A percentile compares a stretch with the other conserved stretches of the same genome.
These are phyloP conservation scores for Fusarium luffae DNA, from an alignment of 2,329 filamentous ascomycete genomes.

Conservation along the genomic window DNA sequence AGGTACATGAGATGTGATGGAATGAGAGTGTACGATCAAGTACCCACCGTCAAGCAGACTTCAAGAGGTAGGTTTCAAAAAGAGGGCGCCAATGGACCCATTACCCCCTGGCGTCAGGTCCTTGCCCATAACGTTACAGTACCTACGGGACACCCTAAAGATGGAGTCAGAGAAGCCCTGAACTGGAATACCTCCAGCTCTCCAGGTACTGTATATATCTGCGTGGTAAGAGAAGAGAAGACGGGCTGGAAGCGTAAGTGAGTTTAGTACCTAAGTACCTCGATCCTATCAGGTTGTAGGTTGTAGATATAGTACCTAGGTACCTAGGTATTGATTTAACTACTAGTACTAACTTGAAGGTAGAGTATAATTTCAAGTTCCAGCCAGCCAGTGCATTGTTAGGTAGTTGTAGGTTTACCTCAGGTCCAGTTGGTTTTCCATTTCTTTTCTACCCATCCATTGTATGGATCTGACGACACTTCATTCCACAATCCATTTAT, in stretches of 20 bases:
- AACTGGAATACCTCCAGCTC: neutral
- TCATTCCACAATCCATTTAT: constrained; percentile 27
- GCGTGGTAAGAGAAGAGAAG: neutral
- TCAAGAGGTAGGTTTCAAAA: constrained; percentile 40
- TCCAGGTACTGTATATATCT: neutral
- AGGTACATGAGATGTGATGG: constrained; percentile 18
- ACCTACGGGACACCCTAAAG: constrained; percentile 14
- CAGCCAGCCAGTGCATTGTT: neutral
- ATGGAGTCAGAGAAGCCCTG: constrained; percentile 16
- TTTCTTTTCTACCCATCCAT: neutral
- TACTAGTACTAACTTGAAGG: too few species aligned
- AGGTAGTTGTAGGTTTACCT: neutral
- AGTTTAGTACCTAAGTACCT: too few species aligned
- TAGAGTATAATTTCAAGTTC: neutral
- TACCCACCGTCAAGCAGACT: constrained; percentile 18
- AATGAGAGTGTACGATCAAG: neutral
- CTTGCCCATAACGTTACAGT: constrained; percentile 31
- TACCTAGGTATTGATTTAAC: neutral
- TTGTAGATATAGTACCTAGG: too few species aligned
- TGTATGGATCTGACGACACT: constrained; percentile 18
- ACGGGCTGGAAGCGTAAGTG: neutral
- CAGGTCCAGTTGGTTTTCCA: neutral
- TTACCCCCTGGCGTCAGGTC: constrained; percentile 36
- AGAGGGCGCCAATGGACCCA: constrained; percentile 36
- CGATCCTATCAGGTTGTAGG: neutral